A percentile compares a stretch with the other conserved stretches of the same genome.
Conservation (phyloP, 345 rosid species). For the Noccaea bulbosa region DNA sequence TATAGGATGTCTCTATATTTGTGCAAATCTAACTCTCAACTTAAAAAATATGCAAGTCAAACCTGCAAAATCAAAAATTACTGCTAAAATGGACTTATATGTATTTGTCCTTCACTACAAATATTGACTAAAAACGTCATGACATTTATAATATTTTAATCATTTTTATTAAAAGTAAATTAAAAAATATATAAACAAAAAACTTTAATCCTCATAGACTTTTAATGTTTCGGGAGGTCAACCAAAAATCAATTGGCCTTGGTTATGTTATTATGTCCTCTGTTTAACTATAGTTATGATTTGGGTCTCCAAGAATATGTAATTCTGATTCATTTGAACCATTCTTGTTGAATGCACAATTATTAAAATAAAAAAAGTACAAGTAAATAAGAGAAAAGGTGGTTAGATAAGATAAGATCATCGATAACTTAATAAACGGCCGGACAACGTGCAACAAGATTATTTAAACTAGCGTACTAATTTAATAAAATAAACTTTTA, state of each 20-base stretch:
- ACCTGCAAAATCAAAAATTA: no score
- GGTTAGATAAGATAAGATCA: slow-evolving; percentile 37
- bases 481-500: neutral
- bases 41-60: no score
- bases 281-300: slow-evolving; percentile 1
- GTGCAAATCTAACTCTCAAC: no score
- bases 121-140: no score
- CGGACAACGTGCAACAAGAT: slow-evolving; percentile 43
- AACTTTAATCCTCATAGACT: no score
- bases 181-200: no score
- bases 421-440: slow-evolving; percentile 31
- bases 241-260: slow-evolving; percentile 7
- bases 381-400: slow-evolving; percentile 11
- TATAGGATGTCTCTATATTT: no score
- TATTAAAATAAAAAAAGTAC: neutral
- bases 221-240: neutral
- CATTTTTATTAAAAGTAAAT: no score
- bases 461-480: slow-evolving; percentile 21
- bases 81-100: no score
- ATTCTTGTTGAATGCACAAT: neutral
- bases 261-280: neutral
- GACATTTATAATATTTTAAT: no score
- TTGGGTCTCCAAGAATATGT: neutral
- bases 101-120: no score
- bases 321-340: slow-evolving; percentile 9